Evolutionary conservation across 2,329 filamentous ascomycete species (phyloP), one percentile per base, ranked within the genome.

Genomic region (Colletotrichum gloeosporioides): DNA sequence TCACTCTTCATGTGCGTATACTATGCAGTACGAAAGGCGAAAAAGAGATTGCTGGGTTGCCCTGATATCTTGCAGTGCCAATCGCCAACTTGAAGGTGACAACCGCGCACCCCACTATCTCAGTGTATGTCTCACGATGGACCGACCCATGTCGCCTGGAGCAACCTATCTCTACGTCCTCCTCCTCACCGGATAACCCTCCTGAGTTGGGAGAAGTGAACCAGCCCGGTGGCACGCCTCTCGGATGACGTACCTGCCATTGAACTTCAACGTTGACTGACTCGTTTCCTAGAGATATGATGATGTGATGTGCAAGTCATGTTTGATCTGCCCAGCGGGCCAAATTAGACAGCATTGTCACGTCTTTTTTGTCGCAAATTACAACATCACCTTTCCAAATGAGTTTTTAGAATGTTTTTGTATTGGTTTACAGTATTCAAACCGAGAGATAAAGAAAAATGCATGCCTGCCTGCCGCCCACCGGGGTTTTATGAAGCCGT

Each of bases 401-500:
- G 27, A 10, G 1, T 39, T 31, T 64, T 39, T 18, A n/a, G 29
- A 15, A 29, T 64, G 44, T 53, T 53, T 22, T 53, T 53, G 44
- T 53, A 53, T 44, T 64, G 22, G 13, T 49, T 70, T 36, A 55
- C 62, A 72, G 13, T 75, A 22, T 72, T 75, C 22, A 44, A 76
- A 5, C 32, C 31, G 15, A 25, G 31, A 49, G 27, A 55, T 34
- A n/a, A 61, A 74, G 70, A 55, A 59, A 63, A 49, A 34, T 63
- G 57, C 62, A 31, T 72, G 25, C 63, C 55, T 29, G 62, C 72
- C 59, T 61, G 61, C 49, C 70, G 59, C 57, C 70, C 64, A 76
- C 57, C 74, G 36, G 59, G 44, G 57, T 74, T 66, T 66, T 69
- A 69, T 69, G 32, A 76, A 74, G 74, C 74, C 74, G 74, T 76